These are phyloP conservation scores for Betula pendula DNA, from an alignment of 306 rosid genomes.

Conservation along the genomic window DNA sequence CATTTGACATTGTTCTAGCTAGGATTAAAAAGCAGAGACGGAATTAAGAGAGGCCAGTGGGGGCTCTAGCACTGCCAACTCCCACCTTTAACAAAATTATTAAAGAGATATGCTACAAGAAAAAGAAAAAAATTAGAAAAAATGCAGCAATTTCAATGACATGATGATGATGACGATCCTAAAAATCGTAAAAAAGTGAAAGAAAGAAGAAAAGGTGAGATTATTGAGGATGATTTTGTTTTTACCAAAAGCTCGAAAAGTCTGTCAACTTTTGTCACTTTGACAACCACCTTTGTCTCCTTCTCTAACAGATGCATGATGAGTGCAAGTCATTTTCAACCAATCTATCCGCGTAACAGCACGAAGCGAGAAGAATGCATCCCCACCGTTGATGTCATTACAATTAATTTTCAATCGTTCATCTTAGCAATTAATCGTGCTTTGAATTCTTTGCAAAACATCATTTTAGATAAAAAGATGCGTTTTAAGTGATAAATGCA, in stretches of 20 bases:
- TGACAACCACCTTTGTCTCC: slow-evolving; percentile 43
- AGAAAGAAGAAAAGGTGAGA: slow-evolving; percentile 20
- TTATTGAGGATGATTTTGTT: slow-evolving; percentile 35
- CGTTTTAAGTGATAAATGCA: too few species aligned
- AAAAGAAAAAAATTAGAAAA: too few species aligned
- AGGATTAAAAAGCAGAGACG: too few species aligned
- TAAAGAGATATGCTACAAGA: too few species aligned
- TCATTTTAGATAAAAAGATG: too few species aligned
- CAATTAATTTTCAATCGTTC: slow-evolving; percentile 9
- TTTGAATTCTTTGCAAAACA: too few species aligned
- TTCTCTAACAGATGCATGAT: slow-evolving; percentile 13
- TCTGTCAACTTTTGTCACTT: slow-evolving; percentile 34
- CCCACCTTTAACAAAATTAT: neutral
- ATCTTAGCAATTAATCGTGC: slow-evolving; percentile 29
- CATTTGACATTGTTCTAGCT: too few species aligned
- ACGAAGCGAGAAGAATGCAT: neutral
- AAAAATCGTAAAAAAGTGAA: slow-evolving; percentile 24
- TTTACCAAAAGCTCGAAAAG: slow-evolving; percentile 33
- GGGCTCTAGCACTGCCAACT: too few species aligned
- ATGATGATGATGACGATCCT: slow-evolving; percentile 26
- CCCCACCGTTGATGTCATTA: slow-evolving; percentile 4
- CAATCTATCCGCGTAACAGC: slow-evolving; percentile 14
- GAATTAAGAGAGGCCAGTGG: too few species aligned
- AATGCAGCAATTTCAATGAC: slow-evolving; percentile 33
- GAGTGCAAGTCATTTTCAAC: slow-evolving; percentile 37